Percentiles rank a stretch among this genome's conserved stretches.
phyloP scores from a whole-genome alignment of 2,329 filamentous ascomycete species.

The Calonectria crousiana region DNA sequence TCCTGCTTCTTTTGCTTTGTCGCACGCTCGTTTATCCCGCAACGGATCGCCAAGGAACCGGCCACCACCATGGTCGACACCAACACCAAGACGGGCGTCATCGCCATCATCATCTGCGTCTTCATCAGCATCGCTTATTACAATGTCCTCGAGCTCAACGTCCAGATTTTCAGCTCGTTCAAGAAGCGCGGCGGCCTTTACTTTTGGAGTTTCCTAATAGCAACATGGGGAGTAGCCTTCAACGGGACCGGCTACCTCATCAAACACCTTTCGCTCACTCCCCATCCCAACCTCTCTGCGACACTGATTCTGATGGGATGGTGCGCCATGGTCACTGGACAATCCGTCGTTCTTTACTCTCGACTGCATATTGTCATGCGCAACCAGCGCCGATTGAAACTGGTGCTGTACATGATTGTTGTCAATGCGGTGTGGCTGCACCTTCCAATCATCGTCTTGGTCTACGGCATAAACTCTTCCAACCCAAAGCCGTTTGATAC shows the following conservation, averaged over 20 bases:
- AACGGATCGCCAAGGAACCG: background rate
- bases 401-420: slow-evolving; percentile 69
- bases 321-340: slow-evolving; percentile 69
- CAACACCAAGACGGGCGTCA: slow-evolving; percentile 29
- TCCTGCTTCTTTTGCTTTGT: background rate
- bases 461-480: slow-evolving; percentile 61
- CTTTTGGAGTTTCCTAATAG: slow-evolving; percentile 52
- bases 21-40: background rate
- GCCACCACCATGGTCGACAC: slow-evolving; percentile 15
- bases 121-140: slow-evolving; percentile 45
- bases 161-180: slow-evolving; percentile 49
- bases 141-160: slow-evolving; percentile 50
- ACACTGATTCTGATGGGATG: slow-evolving; percentile 48
- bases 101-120: slow-evolving; percentile 35
- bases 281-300: slow-evolving; percentile 32
- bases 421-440: slow-evolving; percentile 65
- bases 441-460: slow-evolving; percentile 66
- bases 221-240: slow-evolving; percentile 49
- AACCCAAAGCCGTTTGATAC: slow-evolving; percentile 35
- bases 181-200: slow-evolving; percentile 49
- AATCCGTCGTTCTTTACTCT: slow-evolving; percentile 72
- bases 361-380: slow-evolving; percentile 70
- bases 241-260: slow-evolving; percentile 60
- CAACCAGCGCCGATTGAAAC: slow-evolving; percentile 60
- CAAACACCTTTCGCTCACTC: slow-evolving; percentile 45